Evolutionary conservation across 805 yeast genomes (phyloP).

Genomic region (Pichia heedii): DNA sequence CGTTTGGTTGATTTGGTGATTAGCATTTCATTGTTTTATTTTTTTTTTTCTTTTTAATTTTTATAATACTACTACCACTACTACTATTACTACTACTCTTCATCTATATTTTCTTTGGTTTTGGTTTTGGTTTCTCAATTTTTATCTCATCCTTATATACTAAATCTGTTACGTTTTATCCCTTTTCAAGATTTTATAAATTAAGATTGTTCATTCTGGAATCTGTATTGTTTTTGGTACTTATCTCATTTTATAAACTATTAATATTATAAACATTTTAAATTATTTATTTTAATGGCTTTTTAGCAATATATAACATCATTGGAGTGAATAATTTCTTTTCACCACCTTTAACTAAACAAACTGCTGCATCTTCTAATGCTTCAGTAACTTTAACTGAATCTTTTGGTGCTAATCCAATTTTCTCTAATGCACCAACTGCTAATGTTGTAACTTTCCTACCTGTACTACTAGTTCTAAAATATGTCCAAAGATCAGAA

Average conservation of each 20-base stretch:
- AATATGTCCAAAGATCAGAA: constrained; percentile 69
- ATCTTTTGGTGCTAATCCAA: constrained; percentile 91
- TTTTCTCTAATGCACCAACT: constrained; percentile 72
- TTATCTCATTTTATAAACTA: too few species aligned
- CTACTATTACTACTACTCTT: too few species aligned
- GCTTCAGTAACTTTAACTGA: constrained; percentile 84
- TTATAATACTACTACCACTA: too few species aligned
- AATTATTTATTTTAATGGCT: constrained; percentile 42
- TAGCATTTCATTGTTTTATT: too few species aligned
- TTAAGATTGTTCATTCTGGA: background rate
- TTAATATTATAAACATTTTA: background rate
- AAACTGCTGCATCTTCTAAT: constrained; percentile 93
- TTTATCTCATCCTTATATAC: too few species aligned
- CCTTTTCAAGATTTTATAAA: too few species aligned
- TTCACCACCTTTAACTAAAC: constrained; percentile 88
- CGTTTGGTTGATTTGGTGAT: too few species aligned
- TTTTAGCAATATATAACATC: constrained; percentile 86
- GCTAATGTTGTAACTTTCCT: constrained; percentile 75
- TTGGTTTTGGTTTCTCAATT: too few species aligned
- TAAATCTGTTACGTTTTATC: too few species aligned
- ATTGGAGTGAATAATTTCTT: constrained; percentile 91
- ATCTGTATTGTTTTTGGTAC: background rate
- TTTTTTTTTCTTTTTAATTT: too few species aligned
- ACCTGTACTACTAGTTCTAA: constrained; percentile 83
- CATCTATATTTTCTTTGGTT: too few species aligned